Base-by-base conservation (phyloP, 495 filamentous ascomycete species). In the Xylaria curta region DNA sequence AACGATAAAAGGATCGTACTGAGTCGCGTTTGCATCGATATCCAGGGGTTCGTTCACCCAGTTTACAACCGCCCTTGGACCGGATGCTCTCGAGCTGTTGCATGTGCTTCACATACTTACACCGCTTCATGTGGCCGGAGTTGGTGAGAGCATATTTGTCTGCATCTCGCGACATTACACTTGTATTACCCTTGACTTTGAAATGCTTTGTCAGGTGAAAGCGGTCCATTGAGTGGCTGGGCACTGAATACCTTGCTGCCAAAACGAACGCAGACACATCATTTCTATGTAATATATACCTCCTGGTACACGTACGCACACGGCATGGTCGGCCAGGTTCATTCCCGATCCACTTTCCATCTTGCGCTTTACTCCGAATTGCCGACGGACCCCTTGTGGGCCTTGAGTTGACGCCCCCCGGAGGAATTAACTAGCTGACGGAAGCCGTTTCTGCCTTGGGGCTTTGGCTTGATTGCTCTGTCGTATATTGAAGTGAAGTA, bases 391-490 rank as follows among this genome's bases (percentile, higher is more conserved):
- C 64, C 64, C 64, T 24, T 66, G 64, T 54, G 64, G 64, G 64
- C 26, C 28, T 6, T 38, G 63, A 38, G 21, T 53, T 13, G 13
- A 51, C 42, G 31, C 53, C 38, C 46, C 13, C 44, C 24, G 44
- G n/a, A 36, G 60, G 38, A 12, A 56, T 38, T 7, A 33, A 2
- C 12, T 67, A 49, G 47, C 63, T 67, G 65, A 67, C 65, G 49
- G 36, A 67, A 54, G 65, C 65, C n/a, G 19, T 56, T 42, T 67
- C 65, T 67, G 65, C 65, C 65, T 67, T 56, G 65, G 17, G 28
- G 59, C 8, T 24, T 42, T 42, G 38, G 38, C 38, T 42, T 42
- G 38, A 42, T 12, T 42, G 1, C 12, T 42, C 38, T 42, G 38
- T 42, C 38, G 38, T 42, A 13, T 42, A 42, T 42, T 13, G 38